Base-by-base conservation (phyloP, 192 early-diverging fungal genomes). In the Geranomyces variabilis region DNA sequence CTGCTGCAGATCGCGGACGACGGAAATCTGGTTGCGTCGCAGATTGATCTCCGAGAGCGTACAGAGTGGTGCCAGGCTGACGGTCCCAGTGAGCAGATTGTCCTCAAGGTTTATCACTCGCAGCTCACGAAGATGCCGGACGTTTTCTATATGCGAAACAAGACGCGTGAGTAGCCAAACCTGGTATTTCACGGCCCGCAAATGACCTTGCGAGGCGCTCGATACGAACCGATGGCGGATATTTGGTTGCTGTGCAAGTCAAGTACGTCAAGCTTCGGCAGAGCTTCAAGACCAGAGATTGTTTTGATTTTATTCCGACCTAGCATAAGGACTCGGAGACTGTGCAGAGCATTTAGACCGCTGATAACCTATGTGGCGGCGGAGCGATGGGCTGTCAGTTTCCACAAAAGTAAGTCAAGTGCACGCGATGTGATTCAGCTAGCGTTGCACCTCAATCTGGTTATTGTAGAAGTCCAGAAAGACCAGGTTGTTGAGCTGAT, bases 381-480 rank as follows among this genome's bases (percentile, higher is more conserved):
- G n/a, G n/a, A n/a, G 8, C 24, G 31, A 57, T 71, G 41, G 13
- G 44, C 14, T 8, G 21, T 33, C 10, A 26, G 61, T 0, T 63
- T 34, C 7, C 29, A 63, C 10, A 41, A 41, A 41, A 41, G 3
- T 3, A 41, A 10, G 36, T 3, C 5, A 41, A 41, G n/a, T n/a
- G n/a, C n/a, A n/a, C n/a, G n/a, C n/a, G n/a, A n/a, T n/a, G n/a
- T n/a, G 36, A 41, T 41, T 41, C 5, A 10, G 10, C 3, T 31
- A n/a, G 26, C 17, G 19, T 15, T 30, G 13, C 53, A 80, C 79
- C 63, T 74, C 73, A 22, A 83, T 74, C 6, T 83, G 69, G 55
- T 86, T 86, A 59, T 84, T 85, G 71, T 80, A 86, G 46, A 86
- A 80, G 43, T 86, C 85, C 30, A 86, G 74, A 72, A 81, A 85